Conservation (phyloP, 768 basidiomycete species). For the Tulasnella sp. region DNA sequence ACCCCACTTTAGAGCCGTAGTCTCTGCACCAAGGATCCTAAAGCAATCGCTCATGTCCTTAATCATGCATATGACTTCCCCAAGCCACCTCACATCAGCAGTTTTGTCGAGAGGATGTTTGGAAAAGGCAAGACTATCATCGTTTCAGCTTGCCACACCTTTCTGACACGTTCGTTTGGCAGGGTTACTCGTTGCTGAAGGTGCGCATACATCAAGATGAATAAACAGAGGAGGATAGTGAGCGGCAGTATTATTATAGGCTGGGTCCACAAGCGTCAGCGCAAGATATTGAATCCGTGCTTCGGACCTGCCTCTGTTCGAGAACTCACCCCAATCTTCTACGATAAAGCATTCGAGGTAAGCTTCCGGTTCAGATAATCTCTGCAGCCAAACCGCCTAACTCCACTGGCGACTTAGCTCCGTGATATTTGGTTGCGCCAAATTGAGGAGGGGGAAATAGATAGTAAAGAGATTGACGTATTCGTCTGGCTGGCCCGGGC, state of each 20-base stretch:
- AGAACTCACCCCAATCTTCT: slow-evolving; percentile 59
- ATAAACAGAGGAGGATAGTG: background rate
- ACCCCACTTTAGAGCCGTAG: background rate
- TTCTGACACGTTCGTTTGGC: background rate
- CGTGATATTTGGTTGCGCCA: slow-evolving; percentile 26
- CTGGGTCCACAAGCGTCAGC: slow-evolving; percentile 16
- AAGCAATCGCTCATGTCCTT: slow-evolving; percentile 25
- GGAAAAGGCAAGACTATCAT: slow-evolving; percentile 3
- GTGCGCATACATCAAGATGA: background rate
- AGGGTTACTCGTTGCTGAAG: slow-evolving; percentile 25
- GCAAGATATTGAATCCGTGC: slow-evolving; percentile 56
- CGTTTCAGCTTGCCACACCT: background rate
- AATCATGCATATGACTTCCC: slow-evolving; percentile 30
- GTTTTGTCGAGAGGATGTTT: background rate
- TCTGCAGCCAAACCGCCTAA: slow-evolving; percentile 50
- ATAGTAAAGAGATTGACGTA: slow-evolving; percentile 13
- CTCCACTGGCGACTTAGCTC: slow-evolving; percentile 51
- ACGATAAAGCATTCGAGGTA: slow-evolving; percentile 59
- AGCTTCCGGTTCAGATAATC: slow-evolving; percentile 61
- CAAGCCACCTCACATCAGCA: slow-evolving; percentile 12
- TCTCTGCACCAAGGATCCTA: slow-evolving; percentile 29
- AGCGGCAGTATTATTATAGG: background rate
- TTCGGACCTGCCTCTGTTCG: slow-evolving; percentile 65
- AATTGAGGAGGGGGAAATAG: background rate
- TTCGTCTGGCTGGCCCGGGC: slow-evolving; percentile 25